These are phyloP conservation scores for Cyphellophora europaea DNA, from an alignment of 2,329 filamentous ascomycete genomes.

Conservation along the genomic window DNA sequence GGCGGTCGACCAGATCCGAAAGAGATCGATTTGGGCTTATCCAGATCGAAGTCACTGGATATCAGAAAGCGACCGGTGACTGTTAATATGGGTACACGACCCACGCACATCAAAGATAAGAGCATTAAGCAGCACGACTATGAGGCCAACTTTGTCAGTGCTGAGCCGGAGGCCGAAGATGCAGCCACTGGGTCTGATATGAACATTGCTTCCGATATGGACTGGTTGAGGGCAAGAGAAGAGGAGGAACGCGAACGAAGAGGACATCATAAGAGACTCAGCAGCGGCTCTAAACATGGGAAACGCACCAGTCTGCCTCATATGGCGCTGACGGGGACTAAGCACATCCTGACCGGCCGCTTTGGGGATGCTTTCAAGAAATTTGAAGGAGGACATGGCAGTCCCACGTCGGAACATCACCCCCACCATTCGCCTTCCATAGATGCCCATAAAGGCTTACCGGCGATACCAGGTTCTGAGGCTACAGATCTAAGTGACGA, in stretches of 20 bases:
- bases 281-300: conserved; percentile 45
- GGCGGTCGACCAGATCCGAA: conserved; percentile 53
- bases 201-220: conserved; percentile 69
- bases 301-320: conserved; percentile 67
- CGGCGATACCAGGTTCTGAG: conserved; percentile 68
- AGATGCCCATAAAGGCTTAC: conserved; percentile 40
- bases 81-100: conserved; percentile 70
- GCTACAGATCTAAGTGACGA: conserved; percentile 61
- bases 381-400: conserved; percentile 56
- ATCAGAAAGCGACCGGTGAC: conserved; percentile 65
- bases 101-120: conserved; percentile 72
- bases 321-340: conserved; percentile 62
- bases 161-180: conserved; percentile 13
- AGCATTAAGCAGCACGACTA: conserved; percentile 37
- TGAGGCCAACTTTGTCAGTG: conserved; percentile 11
- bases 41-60: conserved; percentile 55
- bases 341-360: conserved; percentile 73
- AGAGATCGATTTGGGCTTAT: conserved; percentile 51
- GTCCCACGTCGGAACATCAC: conserved; percentile 17
- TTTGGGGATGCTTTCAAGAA: conserved; percentile 91
- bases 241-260: conserved; percentile 50
- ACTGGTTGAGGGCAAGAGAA: conserved; percentile 72
- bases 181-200: conserved; percentile 44
- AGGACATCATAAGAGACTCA: conserved; percentile 44
- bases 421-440: conserved; percentile 33